Percentiles rank a stretch among this genome's conserved stretches.
These are phyloP conservation scores for Linnemannia hyalina DNA, from an alignment of 192 early-diverging fungal species.

Conservation along the genomic window DNA sequence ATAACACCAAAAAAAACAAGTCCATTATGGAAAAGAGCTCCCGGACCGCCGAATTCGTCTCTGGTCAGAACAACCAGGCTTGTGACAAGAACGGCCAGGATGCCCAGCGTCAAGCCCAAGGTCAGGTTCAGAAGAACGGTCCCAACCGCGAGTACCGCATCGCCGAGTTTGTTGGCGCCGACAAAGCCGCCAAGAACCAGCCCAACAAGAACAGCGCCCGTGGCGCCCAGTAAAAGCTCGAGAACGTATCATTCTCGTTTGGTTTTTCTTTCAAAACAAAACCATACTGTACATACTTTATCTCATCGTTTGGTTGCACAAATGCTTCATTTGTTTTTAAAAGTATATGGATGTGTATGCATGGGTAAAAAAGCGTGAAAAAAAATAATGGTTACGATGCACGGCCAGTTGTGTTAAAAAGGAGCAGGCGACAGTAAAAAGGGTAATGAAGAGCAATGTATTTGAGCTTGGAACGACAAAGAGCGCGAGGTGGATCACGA, in stretches of 20 bases:
- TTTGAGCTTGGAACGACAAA: not conserved
- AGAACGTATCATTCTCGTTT: not conserved
- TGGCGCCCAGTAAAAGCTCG: not conserved
- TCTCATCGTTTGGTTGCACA: not conserved
- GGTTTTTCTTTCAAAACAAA: not conserved
- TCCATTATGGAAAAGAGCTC: not conserved
- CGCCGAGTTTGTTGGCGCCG: constrained; percentile 13
- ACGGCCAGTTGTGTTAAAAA: not conserved
- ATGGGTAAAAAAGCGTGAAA: not conserved
- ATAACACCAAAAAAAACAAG: not conserved
- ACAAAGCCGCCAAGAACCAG: not conserved
- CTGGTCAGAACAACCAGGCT: constrained; percentile 6
- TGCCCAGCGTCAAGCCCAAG: constrained; percentile 9
- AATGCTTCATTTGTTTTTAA: not conserved
- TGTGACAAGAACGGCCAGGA: not conserved
- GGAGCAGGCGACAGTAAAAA: not conserved
- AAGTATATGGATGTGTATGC: not conserved
- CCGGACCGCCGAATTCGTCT: constrained; percentile 13
- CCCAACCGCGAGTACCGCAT: not conserved
- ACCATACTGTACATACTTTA: not conserved
- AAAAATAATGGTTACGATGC: not conserved
- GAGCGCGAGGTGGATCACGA: not conserved
- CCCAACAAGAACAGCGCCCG: not conserved
- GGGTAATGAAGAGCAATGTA: constrained; percentile 1
- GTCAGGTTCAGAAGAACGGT: not conserved